A percentile compares a stretch with the other conserved stretches of the same genome.
Evolutionary conservation across 1,284 basidiomycete genomes (phyloP).

Genomic region (Neonothopanus nambi): DNA sequence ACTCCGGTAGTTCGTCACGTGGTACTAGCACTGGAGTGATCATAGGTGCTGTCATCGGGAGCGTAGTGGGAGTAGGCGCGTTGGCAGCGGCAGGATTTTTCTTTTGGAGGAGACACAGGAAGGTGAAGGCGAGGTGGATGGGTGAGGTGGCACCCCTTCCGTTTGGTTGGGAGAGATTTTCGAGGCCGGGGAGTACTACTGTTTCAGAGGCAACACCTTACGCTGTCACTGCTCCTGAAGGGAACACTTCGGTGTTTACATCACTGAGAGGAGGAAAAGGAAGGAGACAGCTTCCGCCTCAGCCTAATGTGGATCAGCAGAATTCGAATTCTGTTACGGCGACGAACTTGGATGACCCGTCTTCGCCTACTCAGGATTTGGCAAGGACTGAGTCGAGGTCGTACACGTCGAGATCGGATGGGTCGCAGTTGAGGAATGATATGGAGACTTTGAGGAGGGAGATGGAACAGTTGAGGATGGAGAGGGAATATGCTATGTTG

Average conservation of each 20-base stretch:
- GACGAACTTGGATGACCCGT: not conserved
- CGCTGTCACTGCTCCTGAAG: not conserved
- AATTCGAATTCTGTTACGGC: not conserved
- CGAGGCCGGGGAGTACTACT: not conserved
- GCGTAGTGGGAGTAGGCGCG: not conserved
- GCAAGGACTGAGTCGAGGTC: not conserved
- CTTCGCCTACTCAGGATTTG: not conserved
- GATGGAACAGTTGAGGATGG: constrained; percentile 4
- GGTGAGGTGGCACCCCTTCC: not conserved
- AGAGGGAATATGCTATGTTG: not conserved
- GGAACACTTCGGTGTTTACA: not conserved
- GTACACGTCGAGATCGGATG: not conserved
- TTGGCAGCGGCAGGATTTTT: not conserved
- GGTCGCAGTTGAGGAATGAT: constrained; percentile 6
- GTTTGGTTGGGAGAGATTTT: not conserved
- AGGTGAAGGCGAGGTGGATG: not conserved
- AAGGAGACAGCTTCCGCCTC: not conserved
- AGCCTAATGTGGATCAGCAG: not conserved
- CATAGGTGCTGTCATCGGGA: constrained; percentile 11
- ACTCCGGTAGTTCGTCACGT: not conserved
- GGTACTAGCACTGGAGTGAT: constrained; percentile 3
- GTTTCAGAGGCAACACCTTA: not conserved
- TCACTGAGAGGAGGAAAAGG: too few species aligned
- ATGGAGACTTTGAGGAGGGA: constrained; percentile 7
- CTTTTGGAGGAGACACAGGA: constrained; percentile 2